Evolutionary conservation across 192 early-diverging fungal species (phyloP), one percentile per base, ranked within the genome.

Genomic region (Mortierella hygrophila): DNA sequence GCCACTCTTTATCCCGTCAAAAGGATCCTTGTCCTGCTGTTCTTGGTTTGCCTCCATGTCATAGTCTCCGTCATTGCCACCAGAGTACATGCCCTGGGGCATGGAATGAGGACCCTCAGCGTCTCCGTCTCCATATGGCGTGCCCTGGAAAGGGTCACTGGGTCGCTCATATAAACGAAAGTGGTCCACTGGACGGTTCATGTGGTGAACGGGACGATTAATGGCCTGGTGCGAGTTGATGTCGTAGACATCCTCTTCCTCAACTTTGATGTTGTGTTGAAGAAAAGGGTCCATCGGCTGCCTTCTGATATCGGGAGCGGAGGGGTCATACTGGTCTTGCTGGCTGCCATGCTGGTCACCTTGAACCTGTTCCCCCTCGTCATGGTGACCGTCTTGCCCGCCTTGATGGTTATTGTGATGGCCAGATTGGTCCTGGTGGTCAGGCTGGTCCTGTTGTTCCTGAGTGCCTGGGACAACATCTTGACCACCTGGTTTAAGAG

Each of bases 101-200:
- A 71, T 15, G 37, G 60, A 4, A 15, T 65, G 60, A 65, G 9
- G 7, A 3, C 29, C 13, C 60, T 65, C 26, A 11, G 26, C 13
- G 4, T 65, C 29, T 65, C 29, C 60, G 3, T 65, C 60, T 65
- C 60, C 29, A 65, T n/a, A 65, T 65, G 60, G 26, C 60, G 23
- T 42, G 40, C 21, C 70, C 70, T 71, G 70, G 41, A 71, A 42
- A n/a, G 70, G 38, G 9, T 71, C 70, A 42, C 23, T 38, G n/a
- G 41, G 41, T 71, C 41, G 6, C 41, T 71, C 70, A 37, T 42
- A 71, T 71, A 23, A 35, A n/a, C 70, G 70, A 26, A 71, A 71
- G 35, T 71, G 70, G 40, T 71, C 70, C 70, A 71, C 40, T 16
- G 70, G 70, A 71, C 70, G 70, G 40, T 71, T 71, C 70, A 71